Percentiles rank a stretch among this genome's conserved stretches.
phyloP scores from a whole-genome alignment of 2,329 filamentous ascomycete species.

The Neofusicoccum umdonicola region DNA sequence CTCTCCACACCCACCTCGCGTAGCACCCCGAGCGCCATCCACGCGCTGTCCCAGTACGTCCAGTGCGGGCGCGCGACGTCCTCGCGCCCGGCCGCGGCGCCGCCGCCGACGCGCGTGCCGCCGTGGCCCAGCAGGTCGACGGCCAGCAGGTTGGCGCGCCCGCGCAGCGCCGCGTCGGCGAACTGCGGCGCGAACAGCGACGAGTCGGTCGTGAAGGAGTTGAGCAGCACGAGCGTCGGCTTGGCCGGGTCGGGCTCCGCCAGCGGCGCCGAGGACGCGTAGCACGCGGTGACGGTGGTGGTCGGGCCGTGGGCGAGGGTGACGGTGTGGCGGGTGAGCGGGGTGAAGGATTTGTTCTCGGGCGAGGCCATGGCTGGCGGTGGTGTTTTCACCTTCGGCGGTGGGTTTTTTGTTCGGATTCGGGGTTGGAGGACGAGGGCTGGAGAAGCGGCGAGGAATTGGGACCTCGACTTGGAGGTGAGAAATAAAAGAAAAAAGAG shows the following conservation, averaged over 20 bases:
- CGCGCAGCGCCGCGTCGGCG: conserved; percentile 33
- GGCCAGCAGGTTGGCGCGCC: conserved; percentile 50
- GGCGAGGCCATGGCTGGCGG: background rate
- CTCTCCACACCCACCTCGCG: no score
- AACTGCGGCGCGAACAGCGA: conserved; percentile 46
- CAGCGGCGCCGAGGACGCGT: background rate
- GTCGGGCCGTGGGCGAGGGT: background rate
- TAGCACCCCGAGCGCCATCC: conserved; percentile 44
- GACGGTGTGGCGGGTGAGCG: background rate
- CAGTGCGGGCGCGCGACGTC: conserved; percentile 30
- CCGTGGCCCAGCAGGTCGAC: conserved; percentile 56
- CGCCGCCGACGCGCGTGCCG: conserved; percentile 39
- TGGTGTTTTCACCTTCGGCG: no score
- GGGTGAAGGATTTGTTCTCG: background rate
- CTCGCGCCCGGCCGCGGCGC: background rate
- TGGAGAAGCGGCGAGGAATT: no score
- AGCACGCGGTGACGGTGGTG: background rate
- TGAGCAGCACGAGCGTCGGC: conserved; percentile 49
- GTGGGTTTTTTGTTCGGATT: no score
- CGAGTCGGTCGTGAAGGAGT: conserved; percentile 51
- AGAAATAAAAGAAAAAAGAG: no score
- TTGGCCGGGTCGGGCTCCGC: background rate
- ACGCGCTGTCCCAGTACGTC: conserved; percentile 56
- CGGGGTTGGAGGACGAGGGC: no score
- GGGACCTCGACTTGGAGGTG: no score